These are phyloP conservation scores for Endocarpon pusillum DNA, from an alignment of 495 filamentous ascomycete species.

Conservation along the genomic window DNA sequence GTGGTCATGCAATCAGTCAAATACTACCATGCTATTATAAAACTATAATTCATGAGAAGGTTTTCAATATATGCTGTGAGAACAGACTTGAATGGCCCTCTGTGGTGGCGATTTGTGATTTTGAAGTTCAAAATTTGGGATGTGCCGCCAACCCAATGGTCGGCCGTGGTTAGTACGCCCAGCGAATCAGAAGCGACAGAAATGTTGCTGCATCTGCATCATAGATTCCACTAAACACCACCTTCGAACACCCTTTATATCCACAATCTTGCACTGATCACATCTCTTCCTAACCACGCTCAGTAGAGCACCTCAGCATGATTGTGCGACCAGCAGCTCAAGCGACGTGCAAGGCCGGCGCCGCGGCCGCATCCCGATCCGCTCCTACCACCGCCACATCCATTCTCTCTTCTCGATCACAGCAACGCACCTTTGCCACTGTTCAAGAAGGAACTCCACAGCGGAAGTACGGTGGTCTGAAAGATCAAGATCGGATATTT, in stretches of 20 bases:
- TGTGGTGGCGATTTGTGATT: no score
- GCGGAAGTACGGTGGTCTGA: conserved; percentile 62
- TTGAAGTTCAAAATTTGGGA: no score
- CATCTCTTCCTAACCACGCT: conserved; percentile 16
- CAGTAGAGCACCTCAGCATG: conserved; percentile 25
- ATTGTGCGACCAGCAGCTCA: conserved; percentile 35
- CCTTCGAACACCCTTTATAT: conserved; percentile 6
- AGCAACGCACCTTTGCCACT: conserved; percentile 60
- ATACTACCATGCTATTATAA: no score
- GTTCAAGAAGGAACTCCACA: conserved; percentile 65
- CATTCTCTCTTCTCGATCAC: conserved; percentile 22
- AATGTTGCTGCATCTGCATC: conserved; percentile 23
- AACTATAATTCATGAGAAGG: no score
- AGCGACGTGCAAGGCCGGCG: conserved; percentile 29
- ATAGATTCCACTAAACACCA: conserved; percentile 13
- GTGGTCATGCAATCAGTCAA: no score
- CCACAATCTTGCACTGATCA: conserved; percentile 15
- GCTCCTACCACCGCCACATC: conserved; percentile 19
- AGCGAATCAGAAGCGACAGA: conserved; percentile 22
- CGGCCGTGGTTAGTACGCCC: neutral
- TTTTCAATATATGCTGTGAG: no score
- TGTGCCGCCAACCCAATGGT: no score
- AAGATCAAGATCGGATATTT: conserved; percentile 95
- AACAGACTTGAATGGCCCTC: no score
- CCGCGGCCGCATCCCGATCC: conserved; percentile 40